phyloP scores from a whole-genome alignment of 352 stramenopile genomes.

The Phytophthora quininea region DNA sequence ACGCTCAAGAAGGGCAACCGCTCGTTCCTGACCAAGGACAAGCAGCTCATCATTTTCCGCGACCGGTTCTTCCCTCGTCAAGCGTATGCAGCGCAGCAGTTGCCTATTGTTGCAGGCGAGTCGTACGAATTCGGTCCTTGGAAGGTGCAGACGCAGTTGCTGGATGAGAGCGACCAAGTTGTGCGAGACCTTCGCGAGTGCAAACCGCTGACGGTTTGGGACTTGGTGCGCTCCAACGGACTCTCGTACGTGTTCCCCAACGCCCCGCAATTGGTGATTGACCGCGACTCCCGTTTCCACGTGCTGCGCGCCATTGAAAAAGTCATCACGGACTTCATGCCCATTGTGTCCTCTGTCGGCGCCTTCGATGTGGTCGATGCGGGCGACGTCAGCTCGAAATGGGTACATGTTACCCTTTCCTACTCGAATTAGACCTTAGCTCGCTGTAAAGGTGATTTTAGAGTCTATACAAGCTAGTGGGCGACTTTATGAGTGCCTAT shows the following conservation, averaged over 20 bases:
- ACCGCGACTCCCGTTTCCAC: slow-evolving; percentile 58
- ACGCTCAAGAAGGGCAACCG: slow-evolving; percentile 86
- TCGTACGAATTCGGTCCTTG: slow-evolving; percentile 64
- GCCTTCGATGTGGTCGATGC: slow-evolving; percentile 33
- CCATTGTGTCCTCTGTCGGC: slow-evolving; percentile 58
- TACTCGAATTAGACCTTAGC: slow-evolving; percentile 28
- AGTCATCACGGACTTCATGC: slow-evolving; percentile 75
- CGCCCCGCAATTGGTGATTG: slow-evolving; percentile 56
- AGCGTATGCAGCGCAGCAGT: slow-evolving; percentile 23
- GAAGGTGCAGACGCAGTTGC: slow-evolving; percentile 48
- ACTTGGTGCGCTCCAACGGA: slow-evolving; percentile 53
- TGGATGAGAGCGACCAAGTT: slow-evolving; percentile 25
- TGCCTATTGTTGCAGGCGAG: slow-evolving; percentile 36
- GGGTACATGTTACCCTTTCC: slow-evolving; percentile 47
- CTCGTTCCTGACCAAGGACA: slow-evolving; percentile 73
- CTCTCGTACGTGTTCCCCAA: slow-evolving; percentile 72
- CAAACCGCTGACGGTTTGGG: slow-evolving; percentile 59
- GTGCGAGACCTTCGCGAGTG: slow-evolving; percentile 32
- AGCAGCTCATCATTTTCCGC: slow-evolving; percentile 80
- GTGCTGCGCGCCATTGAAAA: slow-evolving; percentile 71
- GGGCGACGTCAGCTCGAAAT: slow-evolving; percentile 23
- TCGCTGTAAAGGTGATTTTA: too few relatives aligned
- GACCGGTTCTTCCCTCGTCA: slow-evolving; percentile 68
- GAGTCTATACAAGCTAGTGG: background rate
- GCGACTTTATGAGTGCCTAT: too few relatives aligned